phyloP scores from a whole-genome alignment of 305 asterid species.

The Rubia tinctorum region DNA sequence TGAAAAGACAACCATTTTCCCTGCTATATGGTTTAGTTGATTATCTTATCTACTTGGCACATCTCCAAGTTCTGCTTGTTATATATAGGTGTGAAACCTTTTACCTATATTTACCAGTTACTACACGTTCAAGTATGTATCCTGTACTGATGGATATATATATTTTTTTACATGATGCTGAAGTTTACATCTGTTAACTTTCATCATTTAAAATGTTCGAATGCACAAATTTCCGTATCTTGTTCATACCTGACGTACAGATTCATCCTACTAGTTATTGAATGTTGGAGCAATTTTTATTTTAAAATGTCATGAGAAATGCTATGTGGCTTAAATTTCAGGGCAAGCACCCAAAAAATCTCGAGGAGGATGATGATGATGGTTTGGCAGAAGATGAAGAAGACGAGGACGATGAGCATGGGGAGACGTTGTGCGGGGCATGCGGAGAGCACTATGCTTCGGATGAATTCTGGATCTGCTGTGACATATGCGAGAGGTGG shows the following conservation, averaged over 20 bases:
- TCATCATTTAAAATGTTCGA: neutral
- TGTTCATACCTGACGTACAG: neutral
- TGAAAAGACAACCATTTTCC: neutral
- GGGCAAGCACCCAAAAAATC: conserved; percentile 27
- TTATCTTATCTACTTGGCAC: neutral
- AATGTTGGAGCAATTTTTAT: neutral
- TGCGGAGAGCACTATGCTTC: conserved; percentile 64
- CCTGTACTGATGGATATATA: neutral
- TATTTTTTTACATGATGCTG: neutral
- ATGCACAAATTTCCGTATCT: neutral
- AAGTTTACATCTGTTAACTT: neutral
- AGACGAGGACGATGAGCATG: conserved; percentile 47
- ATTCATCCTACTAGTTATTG: conserved; percentile 1
- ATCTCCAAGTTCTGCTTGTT: neutral
- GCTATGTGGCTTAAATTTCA: conserved; percentile 17
- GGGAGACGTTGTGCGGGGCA: conserved; percentile 58
- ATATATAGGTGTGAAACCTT: neutral
- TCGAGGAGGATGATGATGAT: conserved; percentile 55
- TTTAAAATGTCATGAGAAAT: neutral
- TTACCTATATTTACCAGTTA: neutral
- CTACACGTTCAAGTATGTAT: neutral
- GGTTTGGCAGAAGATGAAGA: conserved; percentile 37
- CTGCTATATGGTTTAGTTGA: neutral
- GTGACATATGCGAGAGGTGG: conserved; percentile 79
- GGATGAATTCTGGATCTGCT: conserved; percentile 75